Evolutionary conservation across 129 eudicot genomes (phyloP).

Genomic region (Arctium minus): DNA sequence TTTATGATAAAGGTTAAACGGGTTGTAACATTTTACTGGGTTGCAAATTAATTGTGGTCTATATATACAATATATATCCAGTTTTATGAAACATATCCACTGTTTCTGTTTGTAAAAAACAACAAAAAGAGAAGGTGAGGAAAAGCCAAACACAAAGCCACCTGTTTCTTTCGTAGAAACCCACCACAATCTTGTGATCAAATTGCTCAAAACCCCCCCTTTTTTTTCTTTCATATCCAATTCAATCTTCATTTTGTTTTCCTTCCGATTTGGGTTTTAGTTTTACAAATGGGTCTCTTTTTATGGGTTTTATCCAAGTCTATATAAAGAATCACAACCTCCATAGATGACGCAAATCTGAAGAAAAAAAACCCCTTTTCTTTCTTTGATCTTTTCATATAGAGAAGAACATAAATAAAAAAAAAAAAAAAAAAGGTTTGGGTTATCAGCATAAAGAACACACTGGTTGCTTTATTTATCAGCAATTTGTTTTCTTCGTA

Average conservation of each 20-base stretch:
- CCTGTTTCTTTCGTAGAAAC: conserved; percentile 46
- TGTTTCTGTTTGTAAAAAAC: conserved; percentile 16
- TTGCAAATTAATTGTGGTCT: neutral
- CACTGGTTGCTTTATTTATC: conserved; percentile 26
- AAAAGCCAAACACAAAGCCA: conserved; percentile 54
- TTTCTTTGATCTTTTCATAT: conserved; percentile 30
- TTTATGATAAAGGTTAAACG: too few species aligned
- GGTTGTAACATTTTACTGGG: too few species aligned
- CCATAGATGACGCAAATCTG: conserved; percentile 31
- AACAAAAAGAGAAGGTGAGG: conserved; percentile 36
- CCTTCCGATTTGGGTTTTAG: conserved; percentile 13
- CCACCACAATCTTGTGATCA: conserved; percentile 56
- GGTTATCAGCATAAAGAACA: neutral
- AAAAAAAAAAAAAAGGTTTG: conserved; percentile 19
- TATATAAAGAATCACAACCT: conserved; percentile 24
- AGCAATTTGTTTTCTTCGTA: conserved; percentile 8
- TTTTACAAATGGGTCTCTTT: conserved; percentile 39
- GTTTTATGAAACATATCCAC: conserved; percentile 19
- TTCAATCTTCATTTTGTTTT: conserved; percentile 27
- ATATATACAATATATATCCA: neutral
- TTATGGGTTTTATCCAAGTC: conserved; percentile 11
- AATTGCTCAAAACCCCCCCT: conserved; percentile 33
- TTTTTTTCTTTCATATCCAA: conserved; percentile 19
- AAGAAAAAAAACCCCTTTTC: conserved; percentile 13
- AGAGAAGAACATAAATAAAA: neutral